Percentiles rank a stretch among this genome's conserved stretches.
Conservation (phyloP, 2,329 filamentous ascomycete genomes). For the Thielaviopsis populi region DNA sequence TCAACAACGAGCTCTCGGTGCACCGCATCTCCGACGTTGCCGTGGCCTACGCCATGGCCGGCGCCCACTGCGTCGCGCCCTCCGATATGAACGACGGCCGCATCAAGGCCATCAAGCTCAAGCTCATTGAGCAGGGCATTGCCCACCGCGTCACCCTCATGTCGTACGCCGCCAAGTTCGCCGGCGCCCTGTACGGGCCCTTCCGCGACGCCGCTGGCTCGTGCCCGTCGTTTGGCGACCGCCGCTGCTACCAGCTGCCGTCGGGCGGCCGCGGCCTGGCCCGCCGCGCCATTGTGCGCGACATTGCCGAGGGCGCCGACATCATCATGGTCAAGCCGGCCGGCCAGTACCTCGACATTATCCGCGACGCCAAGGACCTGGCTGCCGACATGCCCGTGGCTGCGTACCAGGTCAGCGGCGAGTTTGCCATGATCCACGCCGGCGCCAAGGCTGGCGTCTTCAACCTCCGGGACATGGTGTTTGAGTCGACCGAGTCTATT, state of each 20-base stretch:
- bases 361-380: slow-evolving; percentile 90
- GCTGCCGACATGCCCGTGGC: slow-evolving; percentile 83
- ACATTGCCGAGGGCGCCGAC: slow-evolving; percentile 87
- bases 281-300: slow-evolving; percentile 73
- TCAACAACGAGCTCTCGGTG: slow-evolving; percentile 88
- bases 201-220: slow-evolving; percentile 95
- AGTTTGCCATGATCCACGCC: slow-evolving; percentile 96
- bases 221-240: slow-evolving; percentile 78
- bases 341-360: slow-evolving; percentile 90
- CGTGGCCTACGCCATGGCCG: slow-evolving; percentile 88
- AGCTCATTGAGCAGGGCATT: slow-evolving; percentile 87
- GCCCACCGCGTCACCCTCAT: slow-evolving; percentile 84
- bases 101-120: slow-evolving; percentile 93
- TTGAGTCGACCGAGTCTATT: slow-evolving; percentile 88
- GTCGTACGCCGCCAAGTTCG: slow-evolving; percentile 98
- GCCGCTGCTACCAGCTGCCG: slow-evolving; percentile 92
- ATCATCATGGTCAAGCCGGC: slow-evolving; percentile 99
- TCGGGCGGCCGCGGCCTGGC: slow-evolving; percentile 84
- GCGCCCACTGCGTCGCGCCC: slow-evolving; percentile 90
- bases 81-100: slow-evolving; percentile 99
- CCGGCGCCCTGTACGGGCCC: slow-evolving; percentile 86
- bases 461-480: slow-evolving; percentile 84
- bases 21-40: slow-evolving; percentile 95
- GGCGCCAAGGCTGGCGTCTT: slow-evolving; percentile 93
- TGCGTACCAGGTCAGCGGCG: slow-evolving; percentile 92